phyloP scores from a whole-genome alignment of 345 rosid genomes.

The Eucalyptus pumila region DNA sequence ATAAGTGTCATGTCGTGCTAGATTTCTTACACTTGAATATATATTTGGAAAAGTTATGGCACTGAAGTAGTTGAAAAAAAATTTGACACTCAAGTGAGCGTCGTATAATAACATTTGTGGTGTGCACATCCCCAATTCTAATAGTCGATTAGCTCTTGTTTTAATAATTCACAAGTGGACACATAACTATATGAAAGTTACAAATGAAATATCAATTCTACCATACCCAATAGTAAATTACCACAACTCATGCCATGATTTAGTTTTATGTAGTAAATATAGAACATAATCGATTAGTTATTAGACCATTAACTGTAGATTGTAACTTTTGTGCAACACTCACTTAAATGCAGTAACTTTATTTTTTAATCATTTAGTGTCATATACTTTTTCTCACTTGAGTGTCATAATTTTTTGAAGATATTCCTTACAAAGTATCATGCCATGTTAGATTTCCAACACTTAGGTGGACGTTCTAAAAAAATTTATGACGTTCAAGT shows the following conservation, averaged over 20 bases:
- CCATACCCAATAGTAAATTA: background rate
- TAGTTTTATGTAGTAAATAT: background rate
- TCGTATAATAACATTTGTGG: rapidly evolving
- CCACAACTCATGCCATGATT: background rate
- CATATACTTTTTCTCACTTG: no score
- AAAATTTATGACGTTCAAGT: no score
- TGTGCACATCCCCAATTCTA: rapidly evolving
- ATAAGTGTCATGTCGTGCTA: rapidly evolving
- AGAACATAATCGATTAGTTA: no score
- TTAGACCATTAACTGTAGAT: background rate
- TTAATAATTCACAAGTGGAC: background rate
- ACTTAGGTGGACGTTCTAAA: no score
- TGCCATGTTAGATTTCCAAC: rapidly evolving
- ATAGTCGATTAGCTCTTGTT: background rate
- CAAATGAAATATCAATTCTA: background rate
- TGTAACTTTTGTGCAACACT: rapidly evolving
- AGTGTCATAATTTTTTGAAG: no score
- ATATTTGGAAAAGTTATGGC: no score
- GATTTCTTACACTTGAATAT: no score
- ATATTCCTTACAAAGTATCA: no score
- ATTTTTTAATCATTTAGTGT: no score
- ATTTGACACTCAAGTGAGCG: background rate
- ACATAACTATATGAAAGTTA: background rate
- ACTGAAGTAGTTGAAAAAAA: no score
- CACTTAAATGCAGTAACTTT: no score